Evolutionary conservation across 1,139 yeast genomes (phyloP), one percentile per base, ranked within the genome.

Genomic region (Geotrichum fermentans): DNA sequence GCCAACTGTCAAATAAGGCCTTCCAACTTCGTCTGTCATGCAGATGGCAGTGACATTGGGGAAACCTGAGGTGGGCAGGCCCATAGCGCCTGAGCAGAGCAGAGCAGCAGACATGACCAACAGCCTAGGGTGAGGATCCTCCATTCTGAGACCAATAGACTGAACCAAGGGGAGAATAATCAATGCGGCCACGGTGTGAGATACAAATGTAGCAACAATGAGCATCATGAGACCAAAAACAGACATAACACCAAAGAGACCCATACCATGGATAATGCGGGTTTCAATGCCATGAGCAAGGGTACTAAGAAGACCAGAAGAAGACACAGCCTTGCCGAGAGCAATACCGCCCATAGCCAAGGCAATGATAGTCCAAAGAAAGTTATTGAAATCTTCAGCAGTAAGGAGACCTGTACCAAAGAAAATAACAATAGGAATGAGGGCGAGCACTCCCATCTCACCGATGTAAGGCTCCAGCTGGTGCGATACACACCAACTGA

Each of bases 291-390:
- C 72, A 13, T 68, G 62, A 1, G 97, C 97, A 55, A 88, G 79
- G 1, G 94, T 82, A n/a, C 75, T 74, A 50, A 90, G 73, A 49
- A 90, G 72, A 0, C 97, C 97, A 1, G 95, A 86, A 2, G 94
- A 82, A 0, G 92, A 78, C 5, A 90, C 95, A 1, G 95, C 96
- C 64, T 84, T 86, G 53, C 97, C 97, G 39, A 90, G 73, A 0
- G 96, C 95, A 54, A 88, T 77, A 59, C 97, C 97, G 50, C 97
- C 97, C 97, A 89, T 89, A 4, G 97, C 97, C 56, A 90, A 74
- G 51, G 90, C 78, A 17, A 90, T 89, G 60, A 90, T 90, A 1
- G 92, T 83, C 97, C 97, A 90, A 55, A 95, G 81, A 69, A 85
- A 90, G 63, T 85, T 88, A 69, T 90, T 90, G 64, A 90, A 85